Base-by-base conservation (phyloP, 257 asterid species). In the Solanum chiquidenum region DNA sequence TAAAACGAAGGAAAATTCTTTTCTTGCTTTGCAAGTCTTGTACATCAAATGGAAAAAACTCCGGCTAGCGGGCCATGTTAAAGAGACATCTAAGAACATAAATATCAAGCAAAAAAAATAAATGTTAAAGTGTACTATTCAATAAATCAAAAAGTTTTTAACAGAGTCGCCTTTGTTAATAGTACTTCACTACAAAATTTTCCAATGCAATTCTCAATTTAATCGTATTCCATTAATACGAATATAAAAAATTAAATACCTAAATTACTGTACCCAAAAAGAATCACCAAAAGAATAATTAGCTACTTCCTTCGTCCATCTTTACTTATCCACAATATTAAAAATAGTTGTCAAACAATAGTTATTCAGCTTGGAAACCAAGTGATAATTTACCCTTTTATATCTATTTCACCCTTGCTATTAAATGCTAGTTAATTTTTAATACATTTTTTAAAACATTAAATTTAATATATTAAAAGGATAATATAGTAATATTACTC, bases 291-390 rank as follows among this genome's bases (percentile, higher is more conserved):
- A 23, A 38, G 6, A 35, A 9, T 25, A 38, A 11, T 25, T 44
- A 55, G 5, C 1, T 52, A 6, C 1, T 4, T 0, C 0, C 9
- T 55, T 0, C 4, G 4, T 55, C n/a, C 10, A 55, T 55, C 0
- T 52, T 55, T 6, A 7, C 64, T 6, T 55, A 0, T 55, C 4
- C 11, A 55, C 1, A 6, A 7, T 55, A 18, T 0, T 7, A 55
- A 20, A 55, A 55, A 55, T 55, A 18, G n/a, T 18, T 55, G 0
- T 55, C 0, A 10, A 35, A 35, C 38, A 42, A 42, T 42, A 11
- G 12, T 11, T 42, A 1, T 42, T 4, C 14, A 7, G 23, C 6
- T 52, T 52, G 62, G 9, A 16, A 55, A 52, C 1, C 3, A 52
- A 52, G 23, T 6, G 4, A 52, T 52, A 35, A 35, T 46, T 0